A percentile compares a stretch with the other conserved stretches of the same genome.
These are phyloP conservation scores for Pythium monospermum DNA, from an alignment of 352 stramenopile species.

Conservation along the genomic window DNA sequence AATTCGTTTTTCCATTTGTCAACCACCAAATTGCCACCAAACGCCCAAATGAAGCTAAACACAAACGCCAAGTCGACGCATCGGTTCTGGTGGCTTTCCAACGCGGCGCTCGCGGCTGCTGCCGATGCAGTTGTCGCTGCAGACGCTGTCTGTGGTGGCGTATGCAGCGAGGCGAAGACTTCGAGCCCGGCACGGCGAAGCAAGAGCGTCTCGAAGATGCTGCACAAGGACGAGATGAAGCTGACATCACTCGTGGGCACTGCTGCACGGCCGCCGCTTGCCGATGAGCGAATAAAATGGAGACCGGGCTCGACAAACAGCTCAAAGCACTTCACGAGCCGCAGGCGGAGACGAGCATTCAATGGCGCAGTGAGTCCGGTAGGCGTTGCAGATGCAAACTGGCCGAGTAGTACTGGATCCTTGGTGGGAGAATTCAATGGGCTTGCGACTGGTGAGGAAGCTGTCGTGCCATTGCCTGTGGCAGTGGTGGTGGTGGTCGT, in stretches of 20 bases:
- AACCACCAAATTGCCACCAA: conserved; percentile 55
- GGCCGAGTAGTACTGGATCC: background rate
- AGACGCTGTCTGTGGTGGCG: conserved; percentile 4
- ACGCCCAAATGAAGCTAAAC: conserved; percentile 69
- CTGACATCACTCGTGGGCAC: conserved; percentile 44
- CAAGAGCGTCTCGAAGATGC: conserved; percentile 56
- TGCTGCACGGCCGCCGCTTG: conserved; percentile 31
- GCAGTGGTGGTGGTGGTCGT: background rate
- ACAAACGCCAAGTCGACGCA: conserved; percentile 64
- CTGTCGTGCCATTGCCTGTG: no score
- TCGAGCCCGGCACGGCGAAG: conserved; percentile 31
- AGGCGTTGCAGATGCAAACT: background rate
- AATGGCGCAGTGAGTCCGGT: conserved; percentile 15
- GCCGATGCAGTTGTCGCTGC: conserved; percentile 16
- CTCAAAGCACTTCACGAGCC: conserved; percentile 55
- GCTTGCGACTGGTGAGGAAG: no score
- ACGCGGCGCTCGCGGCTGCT: conserved; percentile 17
- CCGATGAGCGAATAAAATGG: conserved; percentile 33
- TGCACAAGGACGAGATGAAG: conserved; percentile 47
- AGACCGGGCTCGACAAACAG: conserved; percentile 53
- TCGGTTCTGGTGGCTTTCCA: conserved; percentile 45
- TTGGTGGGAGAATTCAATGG: conserved; percentile 11
- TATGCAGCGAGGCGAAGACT: conserved; percentile 26
- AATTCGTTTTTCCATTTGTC: conserved; percentile 30
- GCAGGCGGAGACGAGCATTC: conserved; percentile 29